Evolutionary conservation across 345 rosid species (phyloP), one percentile per base, ranked within the genome.

Genomic region (Litchi chinensis): DNA sequence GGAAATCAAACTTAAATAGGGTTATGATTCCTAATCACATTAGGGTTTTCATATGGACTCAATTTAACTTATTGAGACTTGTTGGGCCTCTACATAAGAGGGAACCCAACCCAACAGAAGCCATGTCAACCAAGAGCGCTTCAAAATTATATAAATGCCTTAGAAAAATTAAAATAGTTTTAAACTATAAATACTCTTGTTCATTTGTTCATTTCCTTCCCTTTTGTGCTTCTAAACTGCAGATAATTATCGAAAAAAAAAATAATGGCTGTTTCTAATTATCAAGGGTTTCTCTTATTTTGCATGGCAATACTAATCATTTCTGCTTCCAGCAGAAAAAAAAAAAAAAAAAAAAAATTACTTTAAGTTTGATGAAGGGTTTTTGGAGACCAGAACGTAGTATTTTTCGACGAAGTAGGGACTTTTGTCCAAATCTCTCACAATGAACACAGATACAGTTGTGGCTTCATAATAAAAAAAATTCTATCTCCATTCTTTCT

Each of bases 371-470:
- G 22, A 60, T 10, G 64, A 68, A 48, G 22, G 22, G 5, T 74
- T 1, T 68, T 10, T 39, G 78, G 74, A 43, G 12, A 74, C 10
- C 18, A 44, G 52, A 76, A 74, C 26, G 26, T 75, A 11, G 2
- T 37, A n/a, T 50, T 40, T 10, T 28, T 68, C 32, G 59, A 75
- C 19, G 15, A 59, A 41, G 41, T 52, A 21, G 66, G 44, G 2
- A 65, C 65, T 8, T 67, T n/a, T 6, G 82, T 68, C 37, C 70
- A 62, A 46, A 69, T 80, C 75, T 80, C 76, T 6, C 73, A 32
- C n/a, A 57, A 80, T 52, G 19, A 40, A 39, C 71, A 0, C 60
- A 63, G 28, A 26, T 26, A 26, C 1, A 15, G 74, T 21, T 54
- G n/a, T 50, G 65, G 65, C 8, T 76, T 81, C n/a, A 57, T 32